phyloP scores from a whole-genome alignment of 2,329 filamentous ascomycete species.

The Penicillium verrucosum region DNA sequence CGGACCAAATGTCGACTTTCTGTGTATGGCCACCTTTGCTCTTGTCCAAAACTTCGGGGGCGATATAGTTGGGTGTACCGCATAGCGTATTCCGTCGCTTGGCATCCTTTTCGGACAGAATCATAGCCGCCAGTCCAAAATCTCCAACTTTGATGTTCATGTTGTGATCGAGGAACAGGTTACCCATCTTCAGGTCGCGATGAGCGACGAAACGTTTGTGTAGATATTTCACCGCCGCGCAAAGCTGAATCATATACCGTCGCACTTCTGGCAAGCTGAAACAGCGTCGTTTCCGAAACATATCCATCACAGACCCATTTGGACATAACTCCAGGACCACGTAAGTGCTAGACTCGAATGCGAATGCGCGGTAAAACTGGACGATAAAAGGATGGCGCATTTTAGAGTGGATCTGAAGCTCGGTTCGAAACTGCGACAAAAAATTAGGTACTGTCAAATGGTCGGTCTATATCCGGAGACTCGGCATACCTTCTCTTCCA shows the following conservation, averaged over 20 bases:
- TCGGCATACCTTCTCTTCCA: slow-evolving; percentile 48
- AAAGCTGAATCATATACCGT: slow-evolving; percentile 90
- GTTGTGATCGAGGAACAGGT: slow-evolving; percentile 86
- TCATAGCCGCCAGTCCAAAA: slow-evolving; percentile 87
- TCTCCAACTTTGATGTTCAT: slow-evolving; percentile 99
- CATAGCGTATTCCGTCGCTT: slow-evolving; percentile 85
- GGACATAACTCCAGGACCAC: slow-evolving; percentile 91
- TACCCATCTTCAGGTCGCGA: slow-evolving; percentile 95
- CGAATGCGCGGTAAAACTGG: slow-evolving; percentile 90
- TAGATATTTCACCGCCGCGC: slow-evolving; percentile 96
- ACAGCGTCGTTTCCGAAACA: slow-evolving; percentile 88
- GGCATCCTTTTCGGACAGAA: slow-evolving; percentile 89
- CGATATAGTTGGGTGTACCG: slow-evolving; percentile 97
- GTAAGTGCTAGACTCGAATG: slow-evolving; percentile 84
- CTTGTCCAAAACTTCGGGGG: slow-evolving; percentile 92
- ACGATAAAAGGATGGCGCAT: slow-evolving; percentile 96
- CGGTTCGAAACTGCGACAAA: slow-evolving; percentile 61
- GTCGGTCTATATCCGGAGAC: not conserved
- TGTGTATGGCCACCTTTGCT: slow-evolving; percentile 93
- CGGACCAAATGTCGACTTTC: slow-evolving; percentile 97
- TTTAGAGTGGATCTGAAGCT: slow-evolving; percentile 97
- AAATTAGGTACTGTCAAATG: slow-evolving; percentile 5
- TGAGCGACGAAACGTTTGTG: slow-evolving; percentile 95
- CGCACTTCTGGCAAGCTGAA: slow-evolving; percentile 92
- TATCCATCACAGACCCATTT: slow-evolving; percentile 95